phyloP scores from a whole-genome alignment of 2,329 filamentous ascomycete genomes.

The Aspergillus pseudoviridinutans region DNA sequence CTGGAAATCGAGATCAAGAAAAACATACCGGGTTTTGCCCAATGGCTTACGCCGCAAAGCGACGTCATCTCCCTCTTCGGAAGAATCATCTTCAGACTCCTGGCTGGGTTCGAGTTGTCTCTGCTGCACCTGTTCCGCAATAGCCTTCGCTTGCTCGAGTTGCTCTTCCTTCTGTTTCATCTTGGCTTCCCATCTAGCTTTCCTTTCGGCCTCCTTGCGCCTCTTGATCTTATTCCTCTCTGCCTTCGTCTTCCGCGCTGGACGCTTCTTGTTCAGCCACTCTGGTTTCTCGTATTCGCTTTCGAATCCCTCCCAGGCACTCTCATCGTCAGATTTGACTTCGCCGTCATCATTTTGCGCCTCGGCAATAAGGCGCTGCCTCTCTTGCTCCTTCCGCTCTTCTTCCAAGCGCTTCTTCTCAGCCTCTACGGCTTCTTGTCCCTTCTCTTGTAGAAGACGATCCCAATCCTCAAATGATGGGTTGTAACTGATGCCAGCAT shows the following conservation, averaged over 20 bases:
- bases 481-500: conserved; percentile 87
- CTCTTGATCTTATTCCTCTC: conserved; percentile 86
- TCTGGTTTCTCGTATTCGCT: conserved; percentile 71
- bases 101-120: conserved; percentile 47
- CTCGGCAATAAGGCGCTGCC: conserved; percentile 65
- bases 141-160: conserved; percentile 65
- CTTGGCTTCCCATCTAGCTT: conserved; percentile 69
- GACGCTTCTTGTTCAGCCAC: conserved; percentile 66
- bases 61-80: conserved; percentile 57
- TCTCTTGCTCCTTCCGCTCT: conserved; percentile 63
- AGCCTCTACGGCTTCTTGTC: conserved; percentile 71
- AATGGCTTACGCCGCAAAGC: conserved; percentile 68
- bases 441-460: conserved; percentile 67
- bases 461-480: conserved; percentile 84
- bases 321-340: conserved; percentile 78
- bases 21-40: conserved; percentile 55
- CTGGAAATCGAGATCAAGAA: background rate
- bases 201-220: conserved; percentile 79
- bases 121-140: conserved; percentile 52
- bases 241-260: conserved; percentile 77
- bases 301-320: conserved; percentile 85
- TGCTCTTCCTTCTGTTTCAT: conserved; percentile 71
- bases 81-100: conserved; percentile 33
- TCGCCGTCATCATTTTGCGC: conserved; percentile 72
- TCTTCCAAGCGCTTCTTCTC: conserved; percentile 70